Base-by-base conservation (phyloP, 176 grass and related monocot genomes). In the Oryza nivara region DNA sequence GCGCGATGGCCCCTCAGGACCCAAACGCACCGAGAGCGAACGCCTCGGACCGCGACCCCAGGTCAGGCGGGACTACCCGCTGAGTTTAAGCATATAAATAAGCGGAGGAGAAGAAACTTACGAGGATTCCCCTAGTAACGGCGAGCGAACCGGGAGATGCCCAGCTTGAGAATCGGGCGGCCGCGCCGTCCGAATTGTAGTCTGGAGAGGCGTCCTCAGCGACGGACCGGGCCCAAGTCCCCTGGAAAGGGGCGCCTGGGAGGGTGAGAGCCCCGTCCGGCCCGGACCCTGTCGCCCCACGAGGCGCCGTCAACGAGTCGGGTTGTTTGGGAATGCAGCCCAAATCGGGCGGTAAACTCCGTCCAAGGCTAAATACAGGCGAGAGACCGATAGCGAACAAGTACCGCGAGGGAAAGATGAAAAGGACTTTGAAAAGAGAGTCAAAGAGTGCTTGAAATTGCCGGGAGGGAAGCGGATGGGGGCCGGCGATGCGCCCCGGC, bases 391-490 rank as follows among this genome's bases (percentile, higher is more conserved):
- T 90, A 82, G 88, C 48, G 77, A 86, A 86, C 88, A 90, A 86
- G 78, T 86, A 77, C 77, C 82, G 46, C 28, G 88, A 85, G 88
- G 71, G 68, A 89, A 89, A 89, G 88, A 85, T 89, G 88, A 90
- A 86, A 82, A 82, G 71, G 63, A 91, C 82, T 88, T 88, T 88
- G 82, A 82, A 88, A 92, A 92, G 89, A 91, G 82, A 92, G 86
- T 86, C 77, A 92, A 88, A 88, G 72, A 92, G 86, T 92, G 72
- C 86, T 86, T 92, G 86, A 92, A 92, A 92, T 92, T 92, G 81
- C 81, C 81, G 71, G 76, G 87, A 88, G 84, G 88, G 91, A 92
- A 90, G 91, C 91, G 84, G 87, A 89, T 92, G 87, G 87, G 87
- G 91, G 91, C 78, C 75, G 90, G 36, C 36, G 36, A 38, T 38